phyloP scores from a whole-genome alignment of 495 filamentous ascomycete genomes.

The Daldinia bambusicola region DNA sequence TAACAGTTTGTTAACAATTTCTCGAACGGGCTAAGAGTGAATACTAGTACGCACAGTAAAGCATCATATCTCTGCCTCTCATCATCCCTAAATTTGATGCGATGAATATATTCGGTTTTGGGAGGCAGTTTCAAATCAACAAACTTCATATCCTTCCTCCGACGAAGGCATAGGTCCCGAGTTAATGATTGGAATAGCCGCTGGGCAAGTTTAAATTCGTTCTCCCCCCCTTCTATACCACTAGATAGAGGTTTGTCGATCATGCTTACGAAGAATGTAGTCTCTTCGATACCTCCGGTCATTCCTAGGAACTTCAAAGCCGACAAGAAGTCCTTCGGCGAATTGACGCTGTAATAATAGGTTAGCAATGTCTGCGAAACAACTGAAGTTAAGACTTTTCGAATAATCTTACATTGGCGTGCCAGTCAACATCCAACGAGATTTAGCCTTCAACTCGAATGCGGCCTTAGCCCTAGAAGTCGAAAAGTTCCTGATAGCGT shows the following conservation, averaged over 20 bases:
- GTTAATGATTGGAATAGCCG: conserved; percentile 80
- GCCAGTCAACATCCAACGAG: conserved; percentile 85
- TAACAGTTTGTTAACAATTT: conserved; percentile 45
- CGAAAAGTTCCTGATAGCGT: conserved; percentile 81
- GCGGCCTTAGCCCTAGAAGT: conserved; percentile 78
- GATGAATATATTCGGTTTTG: conserved; percentile 82
- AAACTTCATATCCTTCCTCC: conserved; percentile 90
- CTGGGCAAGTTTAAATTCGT: conserved; percentile 52
- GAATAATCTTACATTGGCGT: conserved; percentile 69
- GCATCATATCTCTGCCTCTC: conserved; percentile 85
- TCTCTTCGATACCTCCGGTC: conserved; percentile 78
- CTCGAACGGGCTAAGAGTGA: background rate
- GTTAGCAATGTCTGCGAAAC: conserved; percentile 24
- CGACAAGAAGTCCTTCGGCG: conserved; percentile 83
- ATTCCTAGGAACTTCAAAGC: conserved; percentile 81
- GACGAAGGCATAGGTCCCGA: conserved; percentile 81
- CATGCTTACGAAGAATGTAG: conserved; percentile 77
- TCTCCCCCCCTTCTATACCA: conserved; percentile 61
- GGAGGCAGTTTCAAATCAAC: conserved; percentile 83
- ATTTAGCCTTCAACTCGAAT: conserved; percentile 71
- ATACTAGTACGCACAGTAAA: conserved; percentile 63
- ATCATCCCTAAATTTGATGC: conserved; percentile 76
- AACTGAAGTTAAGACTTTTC: background rate
- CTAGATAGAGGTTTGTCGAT: conserved; percentile 75
- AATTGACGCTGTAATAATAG: conserved; percentile 65